A percentile compares a stretch with the other conserved stretches of the same genome.
Evolutionary conservation across 441 rosid species (phyloP).

Genomic region (Brassica hybrid): DNA sequence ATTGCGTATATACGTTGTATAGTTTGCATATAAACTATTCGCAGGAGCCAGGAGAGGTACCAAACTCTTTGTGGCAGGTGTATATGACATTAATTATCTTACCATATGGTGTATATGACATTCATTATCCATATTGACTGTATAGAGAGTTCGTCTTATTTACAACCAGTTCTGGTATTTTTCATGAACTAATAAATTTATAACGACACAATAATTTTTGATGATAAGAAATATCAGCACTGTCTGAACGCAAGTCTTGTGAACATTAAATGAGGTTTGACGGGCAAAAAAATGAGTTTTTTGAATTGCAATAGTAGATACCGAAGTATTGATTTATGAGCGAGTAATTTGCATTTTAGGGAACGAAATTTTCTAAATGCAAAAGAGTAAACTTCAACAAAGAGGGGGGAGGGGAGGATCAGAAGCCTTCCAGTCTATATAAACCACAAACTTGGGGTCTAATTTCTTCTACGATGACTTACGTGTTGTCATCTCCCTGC

Average conservation of each 20-base stretch:
- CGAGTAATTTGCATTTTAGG: constrained; percentile 1
- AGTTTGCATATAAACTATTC: too few relatives aligned
- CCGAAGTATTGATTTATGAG: background rate
- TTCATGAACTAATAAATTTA: background rate
- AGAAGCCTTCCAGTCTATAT: constrained; percentile 31
- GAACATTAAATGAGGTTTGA: constrained; percentile 20
- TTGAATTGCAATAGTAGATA: background rate
- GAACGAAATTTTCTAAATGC: constrained; percentile 17
- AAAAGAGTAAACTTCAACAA: constrained; percentile 16
- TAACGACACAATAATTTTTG: background rate
- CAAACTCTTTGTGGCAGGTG: constrained; percentile 4
- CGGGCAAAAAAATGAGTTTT: background rate
- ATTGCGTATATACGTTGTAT: too few relatives aligned
- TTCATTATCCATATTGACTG: background rate
- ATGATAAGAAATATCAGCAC: constrained; percentile 1
- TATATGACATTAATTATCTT: background rate
- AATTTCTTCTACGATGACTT: constrained; percentile 18
- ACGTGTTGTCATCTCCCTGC: constrained; percentile 34
- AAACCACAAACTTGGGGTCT: constrained; percentile 34
- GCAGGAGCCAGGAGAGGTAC: background rate
- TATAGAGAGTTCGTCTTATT: background rate
- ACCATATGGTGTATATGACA: background rate
- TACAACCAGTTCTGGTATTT: background rate
- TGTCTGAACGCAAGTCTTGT: constrained; percentile 7
- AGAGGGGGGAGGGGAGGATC: background rate